A percentile compares a stretch with the other conserved stretches of the same genome.
Evolutionary conservation across 306 rosid species (phyloP).

Genomic region (Malus asiatica): DNA sequence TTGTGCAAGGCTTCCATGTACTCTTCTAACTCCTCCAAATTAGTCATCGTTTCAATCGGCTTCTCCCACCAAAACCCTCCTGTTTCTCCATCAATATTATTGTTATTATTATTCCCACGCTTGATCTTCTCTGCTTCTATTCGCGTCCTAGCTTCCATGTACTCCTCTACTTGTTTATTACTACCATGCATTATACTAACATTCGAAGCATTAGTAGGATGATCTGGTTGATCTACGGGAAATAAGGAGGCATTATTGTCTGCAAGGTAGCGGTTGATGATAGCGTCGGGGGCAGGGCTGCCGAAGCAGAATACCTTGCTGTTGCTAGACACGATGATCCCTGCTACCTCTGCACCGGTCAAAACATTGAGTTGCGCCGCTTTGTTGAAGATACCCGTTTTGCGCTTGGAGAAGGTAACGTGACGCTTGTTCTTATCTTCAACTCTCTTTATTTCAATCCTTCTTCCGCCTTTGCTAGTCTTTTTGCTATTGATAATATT

Average conservation of each 20-base stretch:
- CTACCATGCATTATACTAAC: not conserved
- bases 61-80: constrained; percentile 5
- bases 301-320: constrained; percentile 13
- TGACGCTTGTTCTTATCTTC: constrained; percentile 19
- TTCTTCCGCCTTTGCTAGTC: constrained; percentile 3
- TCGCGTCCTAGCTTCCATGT: not conserved
- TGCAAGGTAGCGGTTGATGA: not conserved
- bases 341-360: constrained; percentile 8
- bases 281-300: not conserved
- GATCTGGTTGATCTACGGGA: no score
- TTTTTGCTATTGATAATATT: not conserved
- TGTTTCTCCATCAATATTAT: not conserved
- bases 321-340: not conserved
- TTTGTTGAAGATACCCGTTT: constrained; percentile 15
- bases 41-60: not conserved
- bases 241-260: not conserved
- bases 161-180: not conserved
- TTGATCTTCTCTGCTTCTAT: no score
- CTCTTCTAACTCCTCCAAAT: not conserved
- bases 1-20: not conserved
- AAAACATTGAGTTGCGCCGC: constrained; percentile 14
- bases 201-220: no score
- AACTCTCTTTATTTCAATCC: constrained; percentile 13
- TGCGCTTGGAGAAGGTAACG: constrained; percentile 27
- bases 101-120: not conserved